A percentile compares a stretch with the other conserved stretches of the same genome.
phyloP scores from a whole-genome alignment of 495 filamentous ascomycete species.

The Hyaloscypha finlandica region DNA sequence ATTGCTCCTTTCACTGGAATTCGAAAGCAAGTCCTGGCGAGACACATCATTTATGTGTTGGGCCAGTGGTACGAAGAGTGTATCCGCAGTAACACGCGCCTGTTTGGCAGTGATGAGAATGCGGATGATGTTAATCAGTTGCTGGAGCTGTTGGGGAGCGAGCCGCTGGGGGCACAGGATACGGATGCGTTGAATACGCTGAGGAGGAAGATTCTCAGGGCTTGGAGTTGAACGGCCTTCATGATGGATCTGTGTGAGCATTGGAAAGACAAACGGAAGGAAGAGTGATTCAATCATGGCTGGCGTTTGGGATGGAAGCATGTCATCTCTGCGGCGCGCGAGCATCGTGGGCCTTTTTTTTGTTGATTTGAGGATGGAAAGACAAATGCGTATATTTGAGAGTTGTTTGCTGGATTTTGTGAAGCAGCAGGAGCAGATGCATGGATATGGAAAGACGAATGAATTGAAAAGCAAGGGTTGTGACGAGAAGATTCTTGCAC shows the following conservation, averaged over 20 bases:
- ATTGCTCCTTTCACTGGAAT: constrained; percentile 78
- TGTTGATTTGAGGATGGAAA: no score
- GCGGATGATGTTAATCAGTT: constrained; percentile 49
- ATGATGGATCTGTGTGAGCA: not conserved
- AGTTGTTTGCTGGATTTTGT: no score
- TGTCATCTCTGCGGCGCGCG: not conserved
- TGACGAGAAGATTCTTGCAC: not conserved
- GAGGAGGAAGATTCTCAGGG: constrained; percentile 44
- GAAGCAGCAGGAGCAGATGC: no score
- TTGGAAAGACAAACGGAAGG: no score
- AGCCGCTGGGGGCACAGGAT: constrained; percentile 8
- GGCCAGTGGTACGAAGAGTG: constrained; percentile 65
- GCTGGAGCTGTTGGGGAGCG: constrained; percentile 38
- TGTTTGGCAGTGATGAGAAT: constrained; percentile 55
- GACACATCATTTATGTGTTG: constrained; percentile 63
- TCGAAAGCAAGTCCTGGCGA: constrained; percentile 59
- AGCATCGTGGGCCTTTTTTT: no score
- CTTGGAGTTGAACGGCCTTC: not conserved
- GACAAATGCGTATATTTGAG: no score
- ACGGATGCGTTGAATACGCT: constrained; percentile 40
- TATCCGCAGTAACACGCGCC: constrained; percentile 38
- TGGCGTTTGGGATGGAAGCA: not conserved
- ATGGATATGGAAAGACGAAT: no score
- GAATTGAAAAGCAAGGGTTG: not conserved
- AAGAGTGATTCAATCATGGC: not conserved